A percentile compares a stretch with the other conserved stretches of the same genome.
Evolutionary conservation across 73 alveolate species (phyloP).

Genomic region (Diophrys appendiculata): DNA sequence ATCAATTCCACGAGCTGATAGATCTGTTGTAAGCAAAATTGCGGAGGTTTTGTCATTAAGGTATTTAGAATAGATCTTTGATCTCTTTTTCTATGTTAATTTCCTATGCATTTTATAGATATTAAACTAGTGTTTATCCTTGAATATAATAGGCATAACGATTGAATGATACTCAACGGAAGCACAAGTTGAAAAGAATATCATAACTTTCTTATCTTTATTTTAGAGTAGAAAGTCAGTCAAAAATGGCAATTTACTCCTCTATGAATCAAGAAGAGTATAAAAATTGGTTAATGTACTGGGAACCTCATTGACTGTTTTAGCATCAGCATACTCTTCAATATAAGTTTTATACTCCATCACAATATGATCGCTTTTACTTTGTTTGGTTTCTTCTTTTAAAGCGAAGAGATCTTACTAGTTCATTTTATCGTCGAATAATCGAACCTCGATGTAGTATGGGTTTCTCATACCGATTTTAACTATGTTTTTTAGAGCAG

Average conservation of each 20-base stretch:
- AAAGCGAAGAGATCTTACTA: not conserved
- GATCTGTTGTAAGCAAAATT: constrained; percentile 96
- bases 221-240: constrained; percentile 45
- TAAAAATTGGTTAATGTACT: constrained; percentile 62
- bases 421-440: not conserved
- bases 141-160: constrained; percentile 51
- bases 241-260: constrained; percentile 61
- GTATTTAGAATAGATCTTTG: constrained; percentile 83
- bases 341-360: constrained; percentile 7
- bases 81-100: constrained; percentile 90
- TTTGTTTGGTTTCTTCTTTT: not conserved
- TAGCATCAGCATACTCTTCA: constrained; percentile 8
- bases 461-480: constrained; percentile 99
- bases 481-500: constrained; percentile 89
- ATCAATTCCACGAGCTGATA: constrained; percentile 99
- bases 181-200: constrained; percentile 95
- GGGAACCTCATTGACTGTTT: constrained; percentile 64
- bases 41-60: constrained; percentile 63
- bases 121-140: constrained; percentile 10
- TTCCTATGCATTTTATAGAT: constrained; percentile 94
- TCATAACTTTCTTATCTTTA: constrained; percentile 61
- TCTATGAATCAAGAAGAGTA: constrained; percentile 35
- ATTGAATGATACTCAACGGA: constrained; percentile 81
- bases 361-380: not conserved
- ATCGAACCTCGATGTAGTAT: constrained; percentile 83